These are phyloP conservation scores for Mycosarcoma maydis DNA, from an alignment of 1,284 basidiomycete species.

Conservation along the genomic window DNA sequence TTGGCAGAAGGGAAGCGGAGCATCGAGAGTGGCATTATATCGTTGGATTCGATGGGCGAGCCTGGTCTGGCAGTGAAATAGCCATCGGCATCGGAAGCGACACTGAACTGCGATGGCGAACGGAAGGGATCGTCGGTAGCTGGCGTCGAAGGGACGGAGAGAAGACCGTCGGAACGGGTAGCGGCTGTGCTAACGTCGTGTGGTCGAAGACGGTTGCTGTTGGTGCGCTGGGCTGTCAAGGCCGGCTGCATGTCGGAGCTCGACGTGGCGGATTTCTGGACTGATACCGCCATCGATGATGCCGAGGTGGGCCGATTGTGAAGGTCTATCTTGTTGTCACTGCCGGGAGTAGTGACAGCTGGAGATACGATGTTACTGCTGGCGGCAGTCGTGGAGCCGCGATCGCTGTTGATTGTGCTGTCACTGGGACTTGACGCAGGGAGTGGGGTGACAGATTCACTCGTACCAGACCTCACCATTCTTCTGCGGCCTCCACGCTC, in stretches of 20 bases:
- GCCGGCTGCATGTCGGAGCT: no score
- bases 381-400: background rate
- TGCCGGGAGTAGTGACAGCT: no score
- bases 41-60: slow-evolving; percentile 12
- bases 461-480: slow-evolving; percentile 34
- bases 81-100: slow-evolving; percentile 25
- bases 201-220: no score
- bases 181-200: background rate
- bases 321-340: no score
- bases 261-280: no score
- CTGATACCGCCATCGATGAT: no score
- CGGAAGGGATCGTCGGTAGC: slow-evolving; percentile 19
- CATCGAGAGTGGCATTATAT: slow-evolving; percentile 6
- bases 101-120: slow-evolving; percentile 25
- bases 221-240: no score
- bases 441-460: slow-evolving; percentile 25
- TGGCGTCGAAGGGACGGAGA: slow-evolving; percentile 12
- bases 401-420: slow-evolving; percentile 3
- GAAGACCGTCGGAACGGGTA: slow-evolving; percentile 12
- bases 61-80: slow-evolving; percentile 37
- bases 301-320: no score
- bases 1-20: slow-evolving; percentile 9
- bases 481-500: slow-evolving; percentile 20
- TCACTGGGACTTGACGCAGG: slow-evolving; percentile 6
- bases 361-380: no score